Evolutionary conservation across 306 rosid species (phyloP).

Genomic region (Ceratonia siliqua): DNA sequence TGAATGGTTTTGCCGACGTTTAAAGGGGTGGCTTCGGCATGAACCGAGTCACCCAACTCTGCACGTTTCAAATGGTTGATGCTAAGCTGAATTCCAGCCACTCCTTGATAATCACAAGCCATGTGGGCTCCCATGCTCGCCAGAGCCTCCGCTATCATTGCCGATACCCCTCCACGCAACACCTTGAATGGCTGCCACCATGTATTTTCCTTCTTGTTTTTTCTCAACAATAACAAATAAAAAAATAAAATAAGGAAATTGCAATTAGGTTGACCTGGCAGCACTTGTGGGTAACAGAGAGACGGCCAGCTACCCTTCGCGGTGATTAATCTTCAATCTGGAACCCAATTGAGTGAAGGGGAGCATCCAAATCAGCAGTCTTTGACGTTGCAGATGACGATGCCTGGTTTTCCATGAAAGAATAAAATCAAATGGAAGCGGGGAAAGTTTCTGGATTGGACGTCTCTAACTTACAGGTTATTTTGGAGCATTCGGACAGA

Average conservation of each 20-base stretch:
- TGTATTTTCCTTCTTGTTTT: too few species aligned
- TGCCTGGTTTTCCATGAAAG: slow-evolving; percentile 34
- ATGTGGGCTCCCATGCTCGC: slow-evolving; percentile 73
- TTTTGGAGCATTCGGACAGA: too few species aligned
- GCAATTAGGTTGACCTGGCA: slow-evolving; percentile 59
- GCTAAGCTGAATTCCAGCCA: slow-evolving; percentile 91
- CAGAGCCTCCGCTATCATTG: slow-evolving; percentile 78
- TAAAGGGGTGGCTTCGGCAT: slow-evolving; percentile 75
- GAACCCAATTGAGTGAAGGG: slow-evolving; percentile 69
- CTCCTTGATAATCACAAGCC: slow-evolving; percentile 76
- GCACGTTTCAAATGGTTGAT: slow-evolving; percentile 82
- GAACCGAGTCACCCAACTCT: slow-evolving; percentile 60
- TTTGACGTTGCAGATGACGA: slow-evolving; percentile 32
- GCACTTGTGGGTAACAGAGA: slow-evolving; percentile 60
- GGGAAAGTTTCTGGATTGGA: neutral
- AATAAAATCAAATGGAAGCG: neutral
- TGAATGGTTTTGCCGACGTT: slow-evolving; percentile 72
- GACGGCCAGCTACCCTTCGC: slow-evolving; percentile 62
- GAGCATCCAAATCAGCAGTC: slow-evolving; percentile 52
- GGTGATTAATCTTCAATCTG: slow-evolving; percentile 56
- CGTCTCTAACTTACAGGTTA: neutral
- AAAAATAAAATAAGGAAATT: neutral
- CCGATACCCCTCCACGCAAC: slow-evolving; percentile 97
- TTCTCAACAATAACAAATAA: too few species aligned
- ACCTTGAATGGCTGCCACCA: slow-evolving; percentile 97